These are phyloP conservation scores for Talaromyces sp. DNA, from an alignment of 2,329 filamentous ascomycete species.

Conservation along the genomic window DNA sequence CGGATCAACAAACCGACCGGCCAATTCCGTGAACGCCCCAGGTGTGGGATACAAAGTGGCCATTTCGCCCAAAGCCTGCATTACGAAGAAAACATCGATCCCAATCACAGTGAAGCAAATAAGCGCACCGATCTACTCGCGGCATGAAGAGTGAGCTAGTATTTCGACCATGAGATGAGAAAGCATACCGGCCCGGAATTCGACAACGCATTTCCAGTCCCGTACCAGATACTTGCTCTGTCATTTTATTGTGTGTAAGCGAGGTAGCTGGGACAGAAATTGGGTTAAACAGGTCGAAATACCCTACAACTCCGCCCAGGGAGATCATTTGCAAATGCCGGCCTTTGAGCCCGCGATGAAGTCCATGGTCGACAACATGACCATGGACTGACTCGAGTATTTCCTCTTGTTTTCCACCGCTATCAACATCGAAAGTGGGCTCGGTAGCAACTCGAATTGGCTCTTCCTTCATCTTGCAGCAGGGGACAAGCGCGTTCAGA, in stretches of 20 bases:
- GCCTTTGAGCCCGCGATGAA: slow-evolving; percentile 6
- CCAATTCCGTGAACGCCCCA: slow-evolving; percentile 10
- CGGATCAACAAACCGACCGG: slow-evolving; percentile 11
- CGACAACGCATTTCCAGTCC: slow-evolving; percentile 8
- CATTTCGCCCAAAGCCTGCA: slow-evolving; percentile 10
- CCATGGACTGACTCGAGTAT: not conserved
- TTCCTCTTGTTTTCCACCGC: not conserved
- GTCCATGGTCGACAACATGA: slow-evolving; percentile 5
- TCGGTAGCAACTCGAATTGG: not conserved
- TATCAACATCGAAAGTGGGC: not conserved
- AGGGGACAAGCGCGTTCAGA: too few species aligned
- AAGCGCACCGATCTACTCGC: not conserved
- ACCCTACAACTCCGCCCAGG: slow-evolving; percentile 8
- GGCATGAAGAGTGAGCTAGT: not conserved
- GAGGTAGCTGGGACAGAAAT: not conserved
- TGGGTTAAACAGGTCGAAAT: not conserved
- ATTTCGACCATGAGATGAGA: not conserved
- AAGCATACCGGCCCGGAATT: slow-evolving; percentile 9
- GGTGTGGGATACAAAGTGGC: slow-evolving; percentile 8
- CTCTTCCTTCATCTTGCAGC: not conserved
- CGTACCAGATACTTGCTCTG: slow-evolving; percentile 11
- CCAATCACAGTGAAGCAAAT: slow-evolving; percentile 9
- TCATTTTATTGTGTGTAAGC: not conserved
- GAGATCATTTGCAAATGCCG: slow-evolving; percentile 10
- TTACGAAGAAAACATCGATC: slow-evolving; percentile 10